Base-by-base conservation (phyloP, 2,329 filamentous ascomycete species). In the Sclerotinia glacialis region DNA sequence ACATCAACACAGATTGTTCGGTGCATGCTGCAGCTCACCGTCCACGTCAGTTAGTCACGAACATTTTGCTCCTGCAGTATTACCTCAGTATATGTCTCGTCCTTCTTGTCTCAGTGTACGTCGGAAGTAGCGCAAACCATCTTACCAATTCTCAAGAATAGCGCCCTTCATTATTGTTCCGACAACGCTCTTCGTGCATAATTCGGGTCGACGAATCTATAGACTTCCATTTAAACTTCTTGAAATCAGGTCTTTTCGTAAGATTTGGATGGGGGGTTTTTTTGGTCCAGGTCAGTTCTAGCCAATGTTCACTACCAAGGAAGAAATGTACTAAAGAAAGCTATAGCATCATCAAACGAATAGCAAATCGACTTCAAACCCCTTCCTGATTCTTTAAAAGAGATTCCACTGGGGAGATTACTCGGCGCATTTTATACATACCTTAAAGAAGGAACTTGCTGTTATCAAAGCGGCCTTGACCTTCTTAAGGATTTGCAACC, bases 11-110 rank as follows among this genome's bases (percentile, higher is more conserved):
- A 55, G 67, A 54, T 68, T 52, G 37, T 50, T 68, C 64, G 68
- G 66, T 67, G 58, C 64, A 65, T 67, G 66, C 70, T 72, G 71
- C 70, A 71, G 68, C 67, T 71, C 69, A 69, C 67, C 68, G 68
- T 71, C 67, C 70, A 72, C 69, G 69, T 74, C 69, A 72, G 66
- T 69, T 67, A 54, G 63, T 71, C 72, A 71, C 72, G 66, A 72
- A 70, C 67, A 68, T 70, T 71, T 60, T 63, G 67, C 66, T 68
- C 64, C 73, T 74, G 73, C 71, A 58, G 74, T 76, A 72, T 73
- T 71, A 74, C 73, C 72, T 72, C 69, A 70, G 59, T 70, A 69
- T 67, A 67, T 69, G 37, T 67, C 68, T 73, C 70, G 66, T 67
- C 70, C 69, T 63, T 69, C 67, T 68, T 71, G 67, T 70, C 71